These are phyloP conservation scores for Artemisia argyi DNA, from an alignment of 129 eudicot genomes.

Conservation along the genomic window DNA sequence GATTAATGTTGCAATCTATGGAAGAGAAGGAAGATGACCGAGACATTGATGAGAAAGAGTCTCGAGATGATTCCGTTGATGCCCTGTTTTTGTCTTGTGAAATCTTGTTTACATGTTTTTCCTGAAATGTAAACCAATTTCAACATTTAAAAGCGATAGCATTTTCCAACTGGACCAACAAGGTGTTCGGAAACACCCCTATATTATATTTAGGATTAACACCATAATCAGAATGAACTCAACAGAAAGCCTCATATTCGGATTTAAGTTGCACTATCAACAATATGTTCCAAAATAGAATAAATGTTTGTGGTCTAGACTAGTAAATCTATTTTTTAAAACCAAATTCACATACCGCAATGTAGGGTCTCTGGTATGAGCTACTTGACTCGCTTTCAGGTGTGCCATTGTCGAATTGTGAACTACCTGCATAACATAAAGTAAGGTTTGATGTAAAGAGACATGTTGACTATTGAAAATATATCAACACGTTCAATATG, in stretches of 20 bases:
- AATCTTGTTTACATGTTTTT: slow-evolving; percentile 49
- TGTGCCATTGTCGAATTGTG: slow-evolving; percentile 43
- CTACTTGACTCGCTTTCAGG: slow-evolving; percentile 47
- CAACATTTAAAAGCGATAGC: neutral
- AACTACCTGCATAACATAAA: slow-evolving; percentile 49
- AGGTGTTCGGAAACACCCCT: neutral
- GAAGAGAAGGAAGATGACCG: slow-evolving; percentile 95
- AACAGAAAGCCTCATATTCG: too few relatives aligned
- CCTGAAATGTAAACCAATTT: slow-evolving; percentile 42
- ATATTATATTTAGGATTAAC: neutral
- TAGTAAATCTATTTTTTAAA: neutral
- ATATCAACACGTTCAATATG: neutral
- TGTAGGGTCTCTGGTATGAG: slow-evolving; percentile 40
- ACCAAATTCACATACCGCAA: slow-evolving; percentile 43
- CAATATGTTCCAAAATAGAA: too few relatives aligned
- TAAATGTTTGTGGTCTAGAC: too few relatives aligned
- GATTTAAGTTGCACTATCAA: too few relatives aligned
- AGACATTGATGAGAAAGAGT: slow-evolving; percentile 93
- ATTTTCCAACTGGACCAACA: neutral
- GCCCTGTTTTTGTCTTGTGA: slow-evolving; percentile 62
- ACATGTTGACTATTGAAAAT: neutral
- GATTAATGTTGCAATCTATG: slow-evolving; percentile 49
- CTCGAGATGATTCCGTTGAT: slow-evolving; percentile 81
- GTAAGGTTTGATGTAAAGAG: neutral
- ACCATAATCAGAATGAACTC: too few relatives aligned